Evolutionary conservation across 192 early-diverging fungal genomes (phyloP).

Genomic region (Helicostylum pulchrum): DNA sequence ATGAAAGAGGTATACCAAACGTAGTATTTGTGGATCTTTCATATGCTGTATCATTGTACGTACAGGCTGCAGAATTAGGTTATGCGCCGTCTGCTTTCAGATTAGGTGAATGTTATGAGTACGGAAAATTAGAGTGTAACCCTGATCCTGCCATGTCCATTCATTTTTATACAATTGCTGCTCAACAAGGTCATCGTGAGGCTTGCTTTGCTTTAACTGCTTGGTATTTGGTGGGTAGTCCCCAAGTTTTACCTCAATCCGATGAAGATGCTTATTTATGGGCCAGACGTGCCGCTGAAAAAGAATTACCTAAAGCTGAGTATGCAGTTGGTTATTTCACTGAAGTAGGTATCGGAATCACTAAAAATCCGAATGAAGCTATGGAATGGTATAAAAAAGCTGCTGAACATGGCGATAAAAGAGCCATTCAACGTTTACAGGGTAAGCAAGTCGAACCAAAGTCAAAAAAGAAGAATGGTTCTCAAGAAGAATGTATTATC

Average conservation of each 20-base stretch:
- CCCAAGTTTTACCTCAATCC: conserved; percentile 52
- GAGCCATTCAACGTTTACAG: conserved; percentile 53
- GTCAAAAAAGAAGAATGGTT: conserved; percentile 40
- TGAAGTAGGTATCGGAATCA: conserved; percentile 60
- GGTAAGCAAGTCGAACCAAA: conserved; percentile 40
- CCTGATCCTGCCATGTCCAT: conserved; percentile 52
- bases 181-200: conserved; percentile 60
- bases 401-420: conserved; percentile 58
- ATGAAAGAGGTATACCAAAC: conserved; percentile 57
- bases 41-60: conserved; percentile 60
- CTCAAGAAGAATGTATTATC: conserved; percentile 44
- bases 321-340: conserved; percentile 67
- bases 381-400: conserved; percentile 66
- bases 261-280: conserved; percentile 62
- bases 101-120: conserved; percentile 61
- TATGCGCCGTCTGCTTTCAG: conserved; percentile 63
- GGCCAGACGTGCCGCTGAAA: conserved; percentile 58
- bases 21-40: conserved; percentile 57
- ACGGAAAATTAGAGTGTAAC: conserved; percentile 56
- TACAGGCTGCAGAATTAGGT: conserved; percentile 61
- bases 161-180: conserved; percentile 62
- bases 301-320: conserved; percentile 56
- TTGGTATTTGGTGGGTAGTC: conserved; percentile 65
- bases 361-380: conserved; percentile 51
- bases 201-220: conserved; percentile 60